Evolutionary conservation across 78 protist genomes (phyloP).

Genomic region (Dictyostelium citrinum): DNA sequence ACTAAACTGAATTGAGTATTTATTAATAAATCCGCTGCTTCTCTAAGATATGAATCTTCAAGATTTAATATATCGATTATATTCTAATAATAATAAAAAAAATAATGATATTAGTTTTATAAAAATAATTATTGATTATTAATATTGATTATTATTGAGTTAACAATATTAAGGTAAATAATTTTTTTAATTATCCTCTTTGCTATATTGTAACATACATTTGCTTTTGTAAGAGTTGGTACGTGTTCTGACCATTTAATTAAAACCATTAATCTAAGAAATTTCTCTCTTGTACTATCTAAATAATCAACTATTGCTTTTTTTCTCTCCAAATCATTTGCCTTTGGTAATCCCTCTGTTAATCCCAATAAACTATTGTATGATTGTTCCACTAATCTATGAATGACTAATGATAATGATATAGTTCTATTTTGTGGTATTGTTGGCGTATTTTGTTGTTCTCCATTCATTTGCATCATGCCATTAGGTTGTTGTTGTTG

Average conservation of each 20-base stretch:
- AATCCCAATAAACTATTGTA: slow-evolving; percentile 34
- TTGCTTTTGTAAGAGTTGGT: slow-evolving; percentile 38
- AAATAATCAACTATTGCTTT: slow-evolving; percentile 31
- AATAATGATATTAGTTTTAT: background rate
- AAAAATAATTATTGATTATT: too few species aligned
- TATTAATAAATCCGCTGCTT: slow-evolving; percentile 43
- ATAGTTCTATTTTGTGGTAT: background rate
- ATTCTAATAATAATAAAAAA: background rate
- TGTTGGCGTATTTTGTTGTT: background rate
- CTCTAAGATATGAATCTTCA: slow-evolving; percentile 57
- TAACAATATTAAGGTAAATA: too few species aligned
- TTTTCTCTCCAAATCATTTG: slow-evolving; percentile 41
- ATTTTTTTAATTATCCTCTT: background rate
- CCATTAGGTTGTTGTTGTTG: background rate
- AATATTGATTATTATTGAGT: too few species aligned
- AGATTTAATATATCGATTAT: slow-evolving; percentile 14
- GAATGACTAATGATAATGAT: slow-evolving; percentile 37
- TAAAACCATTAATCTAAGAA: slow-evolving; percentile 27
- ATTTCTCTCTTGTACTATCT: slow-evolving; percentile 44
- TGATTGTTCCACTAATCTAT: slow-evolving; percentile 57
- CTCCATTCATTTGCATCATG: background rate
- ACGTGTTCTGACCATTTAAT: slow-evolving; percentile 67
- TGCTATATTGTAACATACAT: slow-evolving; percentile 3
- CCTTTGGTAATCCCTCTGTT: slow-evolving; percentile 9
- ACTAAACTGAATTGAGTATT: slow-evolving; percentile 12